phyloP scores from a whole-genome alignment of 495 filamentous ascomycete species.

The Halenospora varia region DNA sequence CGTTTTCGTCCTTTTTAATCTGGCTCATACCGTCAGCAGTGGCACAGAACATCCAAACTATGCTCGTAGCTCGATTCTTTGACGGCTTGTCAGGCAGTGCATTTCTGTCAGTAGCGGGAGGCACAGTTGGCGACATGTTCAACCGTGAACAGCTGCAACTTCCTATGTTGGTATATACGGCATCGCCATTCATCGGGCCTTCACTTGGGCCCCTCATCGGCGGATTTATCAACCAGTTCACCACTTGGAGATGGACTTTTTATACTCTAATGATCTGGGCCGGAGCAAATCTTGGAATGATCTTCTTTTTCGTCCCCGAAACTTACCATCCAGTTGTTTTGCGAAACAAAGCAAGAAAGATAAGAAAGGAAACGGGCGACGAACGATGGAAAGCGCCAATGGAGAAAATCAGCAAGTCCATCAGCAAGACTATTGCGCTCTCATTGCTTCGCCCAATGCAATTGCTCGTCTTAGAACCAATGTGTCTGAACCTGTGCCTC shows the following conservation, averaged over 20 bases:
- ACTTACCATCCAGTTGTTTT: slow-evolving; percentile 80
- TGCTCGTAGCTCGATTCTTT: slow-evolving; percentile 81
- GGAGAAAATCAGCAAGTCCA: slow-evolving; percentile 69
- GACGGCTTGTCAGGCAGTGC: slow-evolving; percentile 81
- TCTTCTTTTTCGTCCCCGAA: slow-evolving; percentile 78
- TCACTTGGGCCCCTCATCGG: slow-evolving; percentile 55
- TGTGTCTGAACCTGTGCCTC: slow-evolving; percentile 79
- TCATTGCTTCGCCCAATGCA: slow-evolving; percentile 79
- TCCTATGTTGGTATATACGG: slow-evolving; percentile 57
- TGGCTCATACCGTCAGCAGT: slow-evolving; percentile 89
- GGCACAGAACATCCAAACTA: slow-evolving; percentile 75
- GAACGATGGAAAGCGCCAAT: slow-evolving; percentile 74
- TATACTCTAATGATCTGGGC: slow-evolving; percentile 86
- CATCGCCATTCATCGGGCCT: slow-evolving; percentile 74
- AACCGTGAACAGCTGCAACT: slow-evolving; percentile 64
- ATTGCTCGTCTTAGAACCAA: slow-evolving; percentile 78
- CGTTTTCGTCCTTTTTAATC: slow-evolving; percentile 75
- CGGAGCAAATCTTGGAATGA: slow-evolving; percentile 50
- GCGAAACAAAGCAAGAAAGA: slow-evolving; percentile 62
- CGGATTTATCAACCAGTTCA: slow-evolving; percentile 67
- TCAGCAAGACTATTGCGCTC: slow-evolving; percentile 62
- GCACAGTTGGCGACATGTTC: slow-evolving; percentile 90
- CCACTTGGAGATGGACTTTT: slow-evolving; percentile 86
- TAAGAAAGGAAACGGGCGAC: slow-evolving; percentile 77
- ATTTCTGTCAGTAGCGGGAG: slow-evolving; percentile 86